phyloP scores from a whole-genome alignment of 495 filamentous ascomycete species.

The Letharia lupina region DNA sequence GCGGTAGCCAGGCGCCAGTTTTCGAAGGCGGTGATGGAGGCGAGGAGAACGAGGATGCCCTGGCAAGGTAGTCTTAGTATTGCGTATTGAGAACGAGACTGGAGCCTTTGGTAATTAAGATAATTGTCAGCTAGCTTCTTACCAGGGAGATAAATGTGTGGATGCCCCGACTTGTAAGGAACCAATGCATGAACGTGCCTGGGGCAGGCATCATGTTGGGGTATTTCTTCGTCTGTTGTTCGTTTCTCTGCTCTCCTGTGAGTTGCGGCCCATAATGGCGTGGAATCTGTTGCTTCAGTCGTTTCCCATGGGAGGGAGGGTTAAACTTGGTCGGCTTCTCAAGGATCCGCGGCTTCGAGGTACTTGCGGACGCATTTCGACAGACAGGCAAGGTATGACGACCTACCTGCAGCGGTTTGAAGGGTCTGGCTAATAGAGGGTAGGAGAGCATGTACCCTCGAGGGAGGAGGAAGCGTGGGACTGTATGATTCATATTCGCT shows the following conservation, averaged over 20 bases:
- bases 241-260: conserved; percentile 48
- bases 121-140: conserved; percentile 24
- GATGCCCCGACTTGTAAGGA: conserved; percentile 61
- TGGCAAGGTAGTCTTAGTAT: conserved; percentile 24
- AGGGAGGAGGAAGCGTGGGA: conserved; percentile 12
- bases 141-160: conserved; percentile 77
- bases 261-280: conserved; percentile 57
- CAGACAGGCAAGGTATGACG: not conserved
- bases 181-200: conserved; percentile 66
- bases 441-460: not conserved
- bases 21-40: conserved; percentile 55
- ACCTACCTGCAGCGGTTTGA: not conserved
- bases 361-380: conserved; percentile 18
- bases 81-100: not conserved
- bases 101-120: not conserved
- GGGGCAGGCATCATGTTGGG: conserved; percentile 72
- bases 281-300: conserved; percentile 38
- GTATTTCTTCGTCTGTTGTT: conserved; percentile 59
- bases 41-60: conserved; percentile 61
- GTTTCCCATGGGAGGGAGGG: conserved; percentile 71
- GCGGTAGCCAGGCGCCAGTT: conserved; percentile 64
- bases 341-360: conserved; percentile 51
- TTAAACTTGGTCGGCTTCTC: conserved; percentile 75
- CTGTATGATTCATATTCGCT: conserved; percentile 1
- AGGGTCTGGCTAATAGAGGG: not conserved